Evolutionary conservation across 805 yeast genomes (phyloP).

Genomic region (Wickerhamomyces mucosus): DNA sequence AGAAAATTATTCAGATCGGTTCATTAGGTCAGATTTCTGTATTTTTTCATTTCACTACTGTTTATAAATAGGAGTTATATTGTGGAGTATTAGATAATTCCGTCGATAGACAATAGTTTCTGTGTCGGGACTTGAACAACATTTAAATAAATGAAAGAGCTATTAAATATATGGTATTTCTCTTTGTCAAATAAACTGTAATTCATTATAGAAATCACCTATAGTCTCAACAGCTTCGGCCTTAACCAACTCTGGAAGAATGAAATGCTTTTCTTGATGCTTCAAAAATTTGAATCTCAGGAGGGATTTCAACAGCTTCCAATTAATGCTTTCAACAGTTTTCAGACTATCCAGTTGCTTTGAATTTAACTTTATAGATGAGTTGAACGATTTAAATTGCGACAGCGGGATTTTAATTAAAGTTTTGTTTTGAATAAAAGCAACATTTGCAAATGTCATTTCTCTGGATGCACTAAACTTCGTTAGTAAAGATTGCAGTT

Average conservation of each 20-base stretch:
- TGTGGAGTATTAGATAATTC: no score
- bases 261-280: neutral
- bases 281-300: neutral
- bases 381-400: neutral
- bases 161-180: no score
- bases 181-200: no score
- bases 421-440: neutral
- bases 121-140: no score
- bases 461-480: neutral
- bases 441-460: neutral
- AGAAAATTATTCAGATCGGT: no score
- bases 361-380: neutral
- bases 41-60: no score
- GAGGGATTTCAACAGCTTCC: neutral
- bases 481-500: neutral
- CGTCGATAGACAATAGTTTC: no score
- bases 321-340: neutral
- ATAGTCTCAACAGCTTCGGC: neutral
- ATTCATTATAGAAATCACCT: neutral
- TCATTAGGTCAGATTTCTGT: no score
- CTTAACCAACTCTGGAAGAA: neutral
- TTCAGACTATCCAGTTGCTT: neutral
- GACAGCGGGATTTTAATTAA: neutral
- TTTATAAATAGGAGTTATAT: no score
- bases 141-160: no score